Conservation (phyloP, 2,329 filamentous ascomycete genomes). For the Zopfia rhizophila region DNA sequence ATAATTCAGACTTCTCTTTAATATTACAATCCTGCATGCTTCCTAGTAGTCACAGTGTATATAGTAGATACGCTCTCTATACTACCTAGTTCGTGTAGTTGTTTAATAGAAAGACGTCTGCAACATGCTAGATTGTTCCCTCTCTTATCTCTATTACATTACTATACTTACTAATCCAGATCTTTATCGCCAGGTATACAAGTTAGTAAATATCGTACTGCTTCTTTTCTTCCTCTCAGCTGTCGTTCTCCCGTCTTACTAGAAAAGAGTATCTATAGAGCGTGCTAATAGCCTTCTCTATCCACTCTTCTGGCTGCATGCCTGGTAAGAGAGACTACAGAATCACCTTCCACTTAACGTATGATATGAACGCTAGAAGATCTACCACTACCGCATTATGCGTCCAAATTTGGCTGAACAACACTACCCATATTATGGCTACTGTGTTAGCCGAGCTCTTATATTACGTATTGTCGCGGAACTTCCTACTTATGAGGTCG, state of each 20-base stretch:
- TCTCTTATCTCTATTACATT: constrained; percentile 8
- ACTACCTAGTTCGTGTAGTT: constrained; percentile 4
- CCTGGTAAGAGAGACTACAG: constrained; percentile 5
- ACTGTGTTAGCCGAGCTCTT: constrained; percentile 43
- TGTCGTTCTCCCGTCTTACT: not conserved
- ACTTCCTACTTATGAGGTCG: constrained; percentile 49
- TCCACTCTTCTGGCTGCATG: constrained; percentile 1
- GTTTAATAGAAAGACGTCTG: constrained; percentile 10
- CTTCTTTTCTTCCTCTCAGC: constrained; percentile 1
- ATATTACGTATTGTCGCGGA: constrained; percentile 49
- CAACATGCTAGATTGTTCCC: constrained; percentile 7
- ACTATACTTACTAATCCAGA: constrained; percentile 7
- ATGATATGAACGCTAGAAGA: no score
- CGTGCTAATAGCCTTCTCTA: constrained; percentile 6
- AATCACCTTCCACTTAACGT: constrained; percentile 32
- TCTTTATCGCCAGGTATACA: constrained; percentile 12
- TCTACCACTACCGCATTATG: constrained; percentile 46
- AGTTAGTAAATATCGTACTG: constrained; percentile 17
- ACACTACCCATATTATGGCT: constrained; percentile 53
- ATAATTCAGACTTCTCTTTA: constrained; percentile 1
- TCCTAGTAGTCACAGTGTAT: not conserved
- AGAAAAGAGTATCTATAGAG: constrained; percentile 21
- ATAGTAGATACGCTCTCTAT: constrained; percentile 6
- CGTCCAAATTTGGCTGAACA: constrained; percentile 45
- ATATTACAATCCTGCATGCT: not conserved